Evolutionary conservation across 257 asterid genomes (phyloP).

Genomic region (Jasminum sambac): DNA sequence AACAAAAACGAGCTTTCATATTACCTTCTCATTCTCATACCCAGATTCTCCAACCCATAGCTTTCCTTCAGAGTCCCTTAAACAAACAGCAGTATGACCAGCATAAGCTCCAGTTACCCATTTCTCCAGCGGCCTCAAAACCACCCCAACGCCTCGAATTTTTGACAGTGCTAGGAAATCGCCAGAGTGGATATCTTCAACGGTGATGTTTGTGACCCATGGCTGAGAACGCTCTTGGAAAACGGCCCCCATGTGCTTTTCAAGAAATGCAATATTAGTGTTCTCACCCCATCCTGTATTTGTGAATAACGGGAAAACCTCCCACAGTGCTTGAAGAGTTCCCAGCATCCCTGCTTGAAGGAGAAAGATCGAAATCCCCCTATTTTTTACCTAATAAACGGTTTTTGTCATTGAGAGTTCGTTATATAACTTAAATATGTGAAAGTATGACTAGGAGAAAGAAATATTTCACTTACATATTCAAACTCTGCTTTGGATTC

Average conservation of each 20-base stretch:
- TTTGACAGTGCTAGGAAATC: conserved; percentile 83
- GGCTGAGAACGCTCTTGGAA: conserved; percentile 85
- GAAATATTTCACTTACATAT: conserved; percentile 53
- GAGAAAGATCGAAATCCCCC: conserved; percentile 80
- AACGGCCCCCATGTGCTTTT: conserved; percentile 80
- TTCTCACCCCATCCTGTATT: conserved; percentile 81
- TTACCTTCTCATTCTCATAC: conserved; percentile 72
- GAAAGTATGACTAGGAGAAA: neutral
- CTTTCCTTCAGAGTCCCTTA: conserved; percentile 73
- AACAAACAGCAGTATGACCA: conserved; percentile 84
- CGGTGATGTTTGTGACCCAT: conserved; percentile 63
- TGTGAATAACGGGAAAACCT: conserved; percentile 75
- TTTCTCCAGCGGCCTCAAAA: conserved; percentile 89
- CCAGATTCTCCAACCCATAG: conserved; percentile 97
- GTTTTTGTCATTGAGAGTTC: conserved; percentile 1
- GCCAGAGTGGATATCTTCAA: conserved; percentile 77
- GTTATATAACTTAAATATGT: conserved; percentile 11
- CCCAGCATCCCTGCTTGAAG: conserved; percentile 87
- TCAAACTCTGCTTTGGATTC: conserved; percentile 71
- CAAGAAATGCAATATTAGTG: conserved; percentile 69
- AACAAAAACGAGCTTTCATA: neutral
- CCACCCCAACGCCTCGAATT: conserved; percentile 93
- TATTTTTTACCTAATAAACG: conserved; percentile 48
- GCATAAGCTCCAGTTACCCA: conserved; percentile 92
- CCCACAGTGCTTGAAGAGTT: conserved; percentile 78